Conservation (phyloP, 148 eudicot species). For the Agrostemma githago region DNA sequence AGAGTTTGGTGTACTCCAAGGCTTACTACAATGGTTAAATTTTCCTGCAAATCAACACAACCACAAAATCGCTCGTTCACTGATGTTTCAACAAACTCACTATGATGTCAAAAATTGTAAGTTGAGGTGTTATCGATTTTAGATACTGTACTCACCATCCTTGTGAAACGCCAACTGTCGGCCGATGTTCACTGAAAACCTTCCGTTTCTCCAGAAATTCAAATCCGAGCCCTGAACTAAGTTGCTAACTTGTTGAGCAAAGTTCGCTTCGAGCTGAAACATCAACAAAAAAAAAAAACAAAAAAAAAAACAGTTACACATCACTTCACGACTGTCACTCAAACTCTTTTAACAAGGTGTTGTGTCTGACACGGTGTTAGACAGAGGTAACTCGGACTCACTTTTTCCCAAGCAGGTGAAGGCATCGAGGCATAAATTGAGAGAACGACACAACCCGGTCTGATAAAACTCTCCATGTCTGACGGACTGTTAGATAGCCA, state of each 20-base stretch:
- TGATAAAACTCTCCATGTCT: conserved; percentile 88
- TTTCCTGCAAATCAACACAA: conserved; percentile 25
- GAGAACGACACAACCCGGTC: conserved; percentile 88
- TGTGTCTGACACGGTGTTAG: too few relatives aligned
- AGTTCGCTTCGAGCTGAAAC: conserved; percentile 60
- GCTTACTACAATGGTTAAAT: conserved; percentile 30
- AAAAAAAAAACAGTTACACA: conserved; percentile 16
- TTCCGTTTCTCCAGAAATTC: conserved; percentile 65
- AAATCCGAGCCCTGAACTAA: conserved; percentile 44
- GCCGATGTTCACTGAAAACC: conserved; percentile 60
- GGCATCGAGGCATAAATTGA: conserved; percentile 69
- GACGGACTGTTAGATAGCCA: conserved; percentile 87
- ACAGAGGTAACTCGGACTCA: conserved; percentile 26
- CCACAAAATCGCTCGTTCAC: neutral
- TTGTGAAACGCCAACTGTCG: conserved; percentile 37
- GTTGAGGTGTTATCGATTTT: too few relatives aligned
- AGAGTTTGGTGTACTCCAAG: conserved; percentile 27
- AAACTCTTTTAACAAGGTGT: too few relatives aligned
- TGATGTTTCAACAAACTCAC: neutral
- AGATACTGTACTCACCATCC: conserved; percentile 16
- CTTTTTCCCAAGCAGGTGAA: conserved; percentile 62
- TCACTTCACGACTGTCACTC: neutral
- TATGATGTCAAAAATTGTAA: neutral
- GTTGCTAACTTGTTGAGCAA: conserved; percentile 39
- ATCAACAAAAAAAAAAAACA: neutral